phyloP scores from a whole-genome alignment of 441 rosid genomes.

The Pelargonium fulgidum region DNA sequence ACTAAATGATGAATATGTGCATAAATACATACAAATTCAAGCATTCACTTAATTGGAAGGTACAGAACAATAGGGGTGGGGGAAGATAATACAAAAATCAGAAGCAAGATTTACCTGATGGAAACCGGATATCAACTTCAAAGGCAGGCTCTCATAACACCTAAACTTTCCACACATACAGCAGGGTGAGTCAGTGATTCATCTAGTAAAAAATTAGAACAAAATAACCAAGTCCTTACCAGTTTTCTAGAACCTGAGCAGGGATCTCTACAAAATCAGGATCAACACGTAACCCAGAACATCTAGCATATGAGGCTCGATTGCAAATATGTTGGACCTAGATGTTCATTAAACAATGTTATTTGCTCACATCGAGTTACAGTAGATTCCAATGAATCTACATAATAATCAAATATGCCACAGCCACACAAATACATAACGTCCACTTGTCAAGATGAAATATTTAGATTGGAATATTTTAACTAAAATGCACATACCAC shows the following conservation, averaged over 20 bases:
- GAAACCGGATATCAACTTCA: conserved; percentile 91
- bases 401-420: conserved; percentile 6
- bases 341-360: conserved; percentile 21
- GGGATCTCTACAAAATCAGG: conserved; percentile 95
- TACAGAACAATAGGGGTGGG: neutral
- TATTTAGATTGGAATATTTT: conserved; percentile 13
- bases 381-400: conserved; percentile 9
- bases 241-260: conserved; percentile 70
- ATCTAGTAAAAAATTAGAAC: conserved; percentile 14
- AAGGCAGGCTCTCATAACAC: conserved; percentile 81
- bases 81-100: neutral
- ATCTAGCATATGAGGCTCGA: conserved; percentile 77
- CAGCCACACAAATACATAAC: conserved; percentile 4
- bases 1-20: neutral
- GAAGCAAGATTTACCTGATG: conserved; percentile 56
- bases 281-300: conserved; percentile 78
- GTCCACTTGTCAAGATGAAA: conserved; percentile 6
- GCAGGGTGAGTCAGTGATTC: conserved; percentile 11
- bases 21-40: conserved; percentile 2
- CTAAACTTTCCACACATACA: conserved; percentile 37
- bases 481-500: conserved; percentile 52
- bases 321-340: conserved; percentile 93
- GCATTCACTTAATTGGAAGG: neutral
- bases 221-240: conserved; percentile 35
- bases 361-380: conserved; percentile 1